Evolutionary conservation across 139 green algal genomes (phyloP).

Genomic region (Haematococcus lacustris): DNA sequence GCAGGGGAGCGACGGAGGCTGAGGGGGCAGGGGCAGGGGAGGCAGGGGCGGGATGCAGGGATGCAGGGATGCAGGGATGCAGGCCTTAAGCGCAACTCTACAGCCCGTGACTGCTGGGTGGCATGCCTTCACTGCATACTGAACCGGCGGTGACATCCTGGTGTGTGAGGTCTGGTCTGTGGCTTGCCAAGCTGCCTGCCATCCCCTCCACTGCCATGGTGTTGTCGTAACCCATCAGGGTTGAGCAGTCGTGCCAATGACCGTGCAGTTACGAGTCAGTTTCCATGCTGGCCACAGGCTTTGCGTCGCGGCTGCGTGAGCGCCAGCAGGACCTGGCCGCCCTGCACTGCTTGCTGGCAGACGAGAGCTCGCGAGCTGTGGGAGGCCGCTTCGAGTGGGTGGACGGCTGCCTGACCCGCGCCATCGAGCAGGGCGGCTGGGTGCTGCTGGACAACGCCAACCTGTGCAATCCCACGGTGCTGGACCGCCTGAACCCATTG

Average conservation of each 20-base stretch:
- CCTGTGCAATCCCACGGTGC: constrained; percentile 89
- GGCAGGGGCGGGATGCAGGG: too few species aligned
- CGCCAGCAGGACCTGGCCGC: constrained; percentile 15
- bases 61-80: too few species aligned
- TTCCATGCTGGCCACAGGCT: not conserved
- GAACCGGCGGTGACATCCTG: not conserved
- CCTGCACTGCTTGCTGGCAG: constrained; percentile 18
- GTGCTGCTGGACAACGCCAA: constrained; percentile 96
- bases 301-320: not conserved
- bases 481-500: constrained; percentile 95
- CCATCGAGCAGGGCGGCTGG: constrained; percentile 81
- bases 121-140: not conserved
- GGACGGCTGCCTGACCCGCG: constrained; percentile 80
- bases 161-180: not conserved
- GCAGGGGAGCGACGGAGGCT: too few species aligned
- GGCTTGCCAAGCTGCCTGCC: not conserved
- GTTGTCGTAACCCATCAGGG: not conserved
- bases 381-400: constrained; percentile 95
- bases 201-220: not conserved
- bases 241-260: not conserved
- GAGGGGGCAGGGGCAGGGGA: too few species aligned
- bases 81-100: too few species aligned
- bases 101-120: too few species aligned
- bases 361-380: constrained; percentile 18
- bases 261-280: not conserved